These are phyloP conservation scores for Kockiozyma suomiensis DNA, from an alignment of 805 yeast genomes.

Conservation along the genomic window DNA sequence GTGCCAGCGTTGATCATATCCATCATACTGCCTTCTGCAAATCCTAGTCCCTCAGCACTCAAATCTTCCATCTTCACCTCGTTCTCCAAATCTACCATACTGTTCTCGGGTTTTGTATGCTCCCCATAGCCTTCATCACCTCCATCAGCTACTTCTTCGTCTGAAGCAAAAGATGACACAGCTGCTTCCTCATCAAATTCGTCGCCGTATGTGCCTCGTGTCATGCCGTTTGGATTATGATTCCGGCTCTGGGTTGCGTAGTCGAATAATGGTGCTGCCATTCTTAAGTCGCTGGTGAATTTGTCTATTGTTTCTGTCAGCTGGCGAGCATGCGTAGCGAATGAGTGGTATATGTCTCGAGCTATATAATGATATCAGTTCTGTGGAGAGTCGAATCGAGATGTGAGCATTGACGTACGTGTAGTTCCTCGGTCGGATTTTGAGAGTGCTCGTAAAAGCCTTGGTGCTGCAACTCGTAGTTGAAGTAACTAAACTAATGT, in stretches of 20 bases:
- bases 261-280: conserved; percentile 5
- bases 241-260: not conserved
- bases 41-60: not conserved
- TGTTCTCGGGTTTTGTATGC: not conserved
- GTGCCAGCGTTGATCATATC: not conserved
- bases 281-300: conserved; percentile 4
- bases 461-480: conserved; percentile 14
- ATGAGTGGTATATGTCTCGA: conserved; percentile 5
- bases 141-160: not conserved
- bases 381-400: not conserved
- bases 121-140: not conserved
- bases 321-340: conserved; percentile 9
- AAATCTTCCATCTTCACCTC: not conserved
- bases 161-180: no score
- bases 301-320: conserved; percentile 1
- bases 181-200: not conserved
- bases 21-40: not conserved
- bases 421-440: not conserved
- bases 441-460: conserved; percentile 7
- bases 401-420: not conserved
- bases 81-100: not conserved
- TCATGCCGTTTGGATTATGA: conserved; percentile 1
- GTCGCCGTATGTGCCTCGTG: not conserved
- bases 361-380: not conserved
- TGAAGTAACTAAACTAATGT: conserved; percentile 2